Percentiles rank a stretch among this genome's conserved stretches.
phyloP scores from a whole-genome alignment of 1,284 basidiomycete species.

The Uromyces viciae-fabae region DNA sequence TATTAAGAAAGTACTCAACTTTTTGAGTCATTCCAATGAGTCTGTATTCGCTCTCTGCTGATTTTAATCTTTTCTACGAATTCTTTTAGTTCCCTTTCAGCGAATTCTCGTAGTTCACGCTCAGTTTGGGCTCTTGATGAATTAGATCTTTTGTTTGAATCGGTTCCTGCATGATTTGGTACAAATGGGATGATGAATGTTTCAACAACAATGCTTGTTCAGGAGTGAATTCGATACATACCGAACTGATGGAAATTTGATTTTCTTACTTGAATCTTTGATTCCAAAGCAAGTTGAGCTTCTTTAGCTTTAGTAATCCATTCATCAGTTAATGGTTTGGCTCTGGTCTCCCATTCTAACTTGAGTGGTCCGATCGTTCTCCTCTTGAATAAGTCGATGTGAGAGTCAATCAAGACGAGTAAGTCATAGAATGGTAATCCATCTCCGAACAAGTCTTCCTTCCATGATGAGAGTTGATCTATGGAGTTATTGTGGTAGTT shows the following conservation, averaged over 20 bases:
- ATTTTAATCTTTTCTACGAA: slow-evolving; percentile 47
- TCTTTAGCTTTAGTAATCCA: slow-evolving; percentile 31
- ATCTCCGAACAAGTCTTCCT: slow-evolving; percentile 42
- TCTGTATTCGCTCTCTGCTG: slow-evolving; percentile 47
- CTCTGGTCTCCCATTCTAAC: slow-evolving; percentile 33
- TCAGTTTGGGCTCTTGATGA: slow-evolving; percentile 11
- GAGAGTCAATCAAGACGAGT: slow-evolving; percentile 34
- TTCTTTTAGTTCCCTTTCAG: slow-evolving; percentile 50
- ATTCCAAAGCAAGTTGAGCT: slow-evolving; percentile 33
- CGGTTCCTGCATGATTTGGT: background rate
- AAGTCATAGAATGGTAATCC: slow-evolving; percentile 39
- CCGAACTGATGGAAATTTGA: background rate
- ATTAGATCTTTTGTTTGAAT: background rate
- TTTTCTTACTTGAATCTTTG: slow-evolving; percentile 28
- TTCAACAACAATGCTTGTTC: background rate
- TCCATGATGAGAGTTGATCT: slow-evolving; percentile 22
- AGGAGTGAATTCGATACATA: background rate
- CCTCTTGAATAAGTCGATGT: slow-evolving; percentile 39
- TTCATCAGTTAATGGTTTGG: slow-evolving; percentile 43
- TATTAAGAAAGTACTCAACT: too few relatives aligned
- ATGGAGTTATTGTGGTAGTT: background rate
- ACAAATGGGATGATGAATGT: background rate
- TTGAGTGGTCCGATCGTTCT: slow-evolving; percentile 32
- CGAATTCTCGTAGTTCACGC: slow-evolving; percentile 47
- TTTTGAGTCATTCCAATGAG: slow-evolving; percentile 52